phyloP scores from a whole-genome alignment of 495 filamentous ascomycete genomes.

The Podospora comata region DNA sequence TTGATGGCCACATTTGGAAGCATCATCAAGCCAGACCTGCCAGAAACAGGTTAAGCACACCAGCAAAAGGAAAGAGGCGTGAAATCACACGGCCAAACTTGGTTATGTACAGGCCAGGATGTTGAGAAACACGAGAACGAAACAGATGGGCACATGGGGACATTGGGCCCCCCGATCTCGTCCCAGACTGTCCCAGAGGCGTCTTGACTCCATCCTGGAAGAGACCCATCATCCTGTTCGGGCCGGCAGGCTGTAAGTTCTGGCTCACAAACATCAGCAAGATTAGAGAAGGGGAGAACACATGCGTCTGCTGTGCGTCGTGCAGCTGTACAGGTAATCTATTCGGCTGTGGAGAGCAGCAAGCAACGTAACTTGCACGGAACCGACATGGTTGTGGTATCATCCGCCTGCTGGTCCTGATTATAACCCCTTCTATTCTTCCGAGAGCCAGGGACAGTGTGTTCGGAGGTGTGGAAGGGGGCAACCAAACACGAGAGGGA shows the following conservation, averaged over 20 bases:
- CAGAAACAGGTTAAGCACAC: constrained; percentile 13
- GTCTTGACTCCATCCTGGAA: not conserved
- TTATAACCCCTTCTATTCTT: constrained; percentile 4
- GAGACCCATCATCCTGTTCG: not conserved
- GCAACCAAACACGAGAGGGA: constrained; percentile 1
- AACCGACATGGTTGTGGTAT: constrained; percentile 1
- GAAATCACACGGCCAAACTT: constrained; percentile 13
- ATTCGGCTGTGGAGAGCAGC: not conserved
- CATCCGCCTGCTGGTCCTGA: constrained; percentile 1
- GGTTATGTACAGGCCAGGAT: constrained; percentile 7
- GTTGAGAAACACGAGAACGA: constrained; percentile 8
- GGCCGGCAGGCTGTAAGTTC: not conserved
- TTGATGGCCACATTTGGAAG: constrained; percentile 12
- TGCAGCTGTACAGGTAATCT: not conserved
- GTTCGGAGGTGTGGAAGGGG: not conserved
- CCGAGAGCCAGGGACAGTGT: constrained; percentile 10
- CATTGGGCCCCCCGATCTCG: constrained; percentile 2
- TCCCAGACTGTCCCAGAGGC: not conserved
- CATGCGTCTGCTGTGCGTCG: not conserved
- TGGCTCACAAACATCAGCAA: not conserved
- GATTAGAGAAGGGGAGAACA: not conserved
- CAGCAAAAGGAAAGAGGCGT: constrained; percentile 14
- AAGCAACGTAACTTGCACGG: constrained; percentile 1
- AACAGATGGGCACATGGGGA: constrained; percentile 2
- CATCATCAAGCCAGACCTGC: constrained; percentile 9